Evolutionary conservation across 345 rosid genomes (phyloP), one percentile per base, ranked within the genome.

Genomic region (Gossypium turneri): DNA sequence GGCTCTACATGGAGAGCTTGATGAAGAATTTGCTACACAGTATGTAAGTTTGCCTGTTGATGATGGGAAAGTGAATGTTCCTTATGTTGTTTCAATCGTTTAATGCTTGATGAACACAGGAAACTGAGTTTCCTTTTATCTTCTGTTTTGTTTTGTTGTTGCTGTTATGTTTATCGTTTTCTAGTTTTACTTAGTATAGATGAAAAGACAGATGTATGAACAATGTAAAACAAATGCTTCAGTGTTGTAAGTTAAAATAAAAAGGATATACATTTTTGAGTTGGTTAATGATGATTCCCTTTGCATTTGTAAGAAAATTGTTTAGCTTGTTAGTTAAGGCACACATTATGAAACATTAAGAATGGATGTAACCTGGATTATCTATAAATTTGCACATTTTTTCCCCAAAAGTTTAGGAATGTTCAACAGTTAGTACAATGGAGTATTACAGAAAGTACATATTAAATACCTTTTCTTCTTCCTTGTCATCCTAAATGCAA

Each of bases 21-120:
- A 93, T 4, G 85, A 87, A 76, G 95, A 92, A 73, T 86, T 90
- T 78, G 85, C 90, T 0, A 76, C 84, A 53, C 90, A 87, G 52
- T 90, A 90, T 55, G 87, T 87, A 3, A 86, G 94, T 48, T 85
- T 92, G 84, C 98, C 97, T 65, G 88, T 90, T 74, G 92, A 87
- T 59, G 88, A 87, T 20, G 87, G 80, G 27, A 92, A 94, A 84
- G 91, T 80, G 27, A 92, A 94, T 82, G 91, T 80, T 57, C 93
- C 94, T 79, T 88, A 83, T 83, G 79, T 87, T 73, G 87, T 90
- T 62, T 88, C 82, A 74, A 78, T 81, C 29, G 62, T 81, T 74
- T 76, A 83, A 63, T 48, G 72, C 34, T 62, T 47, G 72, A 72
- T 75, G 73, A 68, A 44, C 24, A 73, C 9, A 17, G 12, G 20